Evolutionary conservation across 1,139 yeast species (phyloP), one percentile per base, ranked within the genome.

Genomic region (Magnusiomyces paraingens): DNA sequence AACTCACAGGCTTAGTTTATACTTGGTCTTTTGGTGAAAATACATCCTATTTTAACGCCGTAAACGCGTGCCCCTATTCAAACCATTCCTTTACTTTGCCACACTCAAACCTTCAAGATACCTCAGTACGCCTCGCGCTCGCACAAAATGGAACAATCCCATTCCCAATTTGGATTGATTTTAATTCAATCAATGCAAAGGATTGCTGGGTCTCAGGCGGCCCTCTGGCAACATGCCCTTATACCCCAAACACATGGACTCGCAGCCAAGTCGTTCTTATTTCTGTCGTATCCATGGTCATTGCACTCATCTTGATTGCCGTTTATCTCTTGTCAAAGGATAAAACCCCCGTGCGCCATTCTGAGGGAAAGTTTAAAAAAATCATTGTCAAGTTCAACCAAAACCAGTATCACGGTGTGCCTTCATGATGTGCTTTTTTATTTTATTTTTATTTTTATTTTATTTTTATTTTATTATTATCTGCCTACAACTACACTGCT

Each of bases 181-280:
- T 90, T 59, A 93, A 93, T 66, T 89, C 93, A 35, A 76, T 93
- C 17, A 79, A 89, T 0, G 82, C 83, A 4, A 70, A 78, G 17
- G 78, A 82, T 53, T 91, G 99, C 66, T 91, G 94, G 90, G 91
- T 90, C 1, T 70, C 82, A 1, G 97, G 95, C 1, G 96, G 96
- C 0, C 82, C 91, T 0, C 77, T 80, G 57, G 84, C 94, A 0
- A 69, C 72, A 38, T 91, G 99, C 66, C 96, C 96, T 0, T 91
- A 90, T 65, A 81, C 80, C 55, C 55, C 58, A 8, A 73, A 71
- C 52, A 76, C 78, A 0, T 75, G 82, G 21, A 73, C 73, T 43
- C 74, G 81, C 51, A 80, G 80, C 54, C 83, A 87, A 58, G 81
- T 81, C 0, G 74, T 78, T 32, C 77, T 84, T 76, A 72, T 90